Percentiles rank a stretch among this genome's conserved stretches.
phyloP scores from a whole-genome alignment of 2,329 filamentous ascomycete species.

The Boeremia lycopersici region DNA sequence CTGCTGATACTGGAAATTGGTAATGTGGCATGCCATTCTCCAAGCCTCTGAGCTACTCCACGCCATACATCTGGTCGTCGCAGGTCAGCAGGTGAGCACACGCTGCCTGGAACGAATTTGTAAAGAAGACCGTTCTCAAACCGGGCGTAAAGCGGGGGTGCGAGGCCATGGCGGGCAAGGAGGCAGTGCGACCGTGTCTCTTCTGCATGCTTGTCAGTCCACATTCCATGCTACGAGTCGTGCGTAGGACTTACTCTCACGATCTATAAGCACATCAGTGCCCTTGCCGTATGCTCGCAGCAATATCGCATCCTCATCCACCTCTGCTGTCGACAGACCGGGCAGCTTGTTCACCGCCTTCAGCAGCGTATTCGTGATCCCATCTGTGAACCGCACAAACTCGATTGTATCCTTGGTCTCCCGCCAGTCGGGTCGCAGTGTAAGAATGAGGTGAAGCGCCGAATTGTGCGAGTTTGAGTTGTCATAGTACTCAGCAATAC shows the following conservation, averaged over 20 bases:
- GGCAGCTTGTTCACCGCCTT: slow-evolving; percentile 74
- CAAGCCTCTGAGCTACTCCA: slow-evolving; percentile 82
- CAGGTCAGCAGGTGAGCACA: slow-evolving; percentile 81
- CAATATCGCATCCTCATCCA: slow-evolving; percentile 84
- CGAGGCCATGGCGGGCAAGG: slow-evolving; percentile 80
- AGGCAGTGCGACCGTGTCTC: slow-evolving; percentile 77
- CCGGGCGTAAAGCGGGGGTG: slow-evolving; percentile 83
- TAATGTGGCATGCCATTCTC: slow-evolving; percentile 86
- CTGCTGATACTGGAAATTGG: slow-evolving; percentile 60
- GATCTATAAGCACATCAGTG: slow-evolving; percentile 94
- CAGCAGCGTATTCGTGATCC: slow-evolving; percentile 93
- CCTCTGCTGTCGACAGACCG: slow-evolving; percentile 74
- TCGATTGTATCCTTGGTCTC: slow-evolving; percentile 74
- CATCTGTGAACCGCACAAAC: slow-evolving; percentile 92
- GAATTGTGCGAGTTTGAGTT: slow-evolving; percentile 77
- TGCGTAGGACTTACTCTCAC: slow-evolving; percentile 69
- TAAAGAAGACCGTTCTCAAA: slow-evolving; percentile 98
- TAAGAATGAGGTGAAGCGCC: slow-evolving; percentile 77
- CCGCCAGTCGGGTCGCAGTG: slow-evolving; percentile 84
- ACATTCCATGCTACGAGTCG: no score
- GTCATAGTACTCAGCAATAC: slow-evolving; percentile 80
- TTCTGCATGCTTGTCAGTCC: slow-evolving; percentile 49
- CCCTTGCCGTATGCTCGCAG: slow-evolving; percentile 93
- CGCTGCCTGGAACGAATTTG: slow-evolving; percentile 81
- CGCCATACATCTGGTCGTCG: slow-evolving; percentile 76